Percentiles rank a stretch among this genome's conserved stretches.
phyloP scores from a whole-genome alignment of 164 flowering plant species.

The Taxillus chinensis region DNA sequence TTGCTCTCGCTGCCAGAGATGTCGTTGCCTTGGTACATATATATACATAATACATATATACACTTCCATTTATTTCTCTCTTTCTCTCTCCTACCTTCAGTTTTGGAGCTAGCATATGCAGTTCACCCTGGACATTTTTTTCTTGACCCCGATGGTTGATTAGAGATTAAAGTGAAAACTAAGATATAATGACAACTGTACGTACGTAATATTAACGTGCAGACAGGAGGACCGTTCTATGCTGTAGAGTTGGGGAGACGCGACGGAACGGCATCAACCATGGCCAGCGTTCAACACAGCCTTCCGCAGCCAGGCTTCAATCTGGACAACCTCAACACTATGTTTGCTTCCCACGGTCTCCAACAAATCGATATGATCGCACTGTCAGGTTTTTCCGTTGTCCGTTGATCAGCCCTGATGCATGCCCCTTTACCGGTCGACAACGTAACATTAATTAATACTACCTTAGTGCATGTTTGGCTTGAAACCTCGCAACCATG shows the following conservation, averaged over 20 bases:
- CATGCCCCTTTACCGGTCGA: too few species aligned
- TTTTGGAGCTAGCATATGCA: too few species aligned
- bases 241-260: slow-evolving; percentile 59
- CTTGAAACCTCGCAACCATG: too few species aligned
- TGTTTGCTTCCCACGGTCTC: slow-evolving; percentile 42
- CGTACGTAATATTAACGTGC: slow-evolving; percentile 1
- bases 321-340: slow-evolving; percentile 45
- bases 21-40: slow-evolving; percentile 30
- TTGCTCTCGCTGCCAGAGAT: slow-evolving; percentile 49
- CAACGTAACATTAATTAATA: too few species aligned
- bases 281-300: slow-evolving; percentile 27
- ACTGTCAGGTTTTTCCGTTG: slow-evolving; percentile 37
- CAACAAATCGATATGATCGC: slow-evolving; percentile 54
- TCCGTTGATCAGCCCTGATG: too few species aligned
- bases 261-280: slow-evolving; percentile 45
- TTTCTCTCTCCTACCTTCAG: too few species aligned
- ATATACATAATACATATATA: background rate
- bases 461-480: too few species aligned
- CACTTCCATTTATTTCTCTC: too few species aligned
- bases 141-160: too few species aligned
- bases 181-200: too few species aligned
- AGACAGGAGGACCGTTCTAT: slow-evolving; percentile 74
- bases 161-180: too few species aligned
- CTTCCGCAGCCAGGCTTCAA: slow-evolving; percentile 49
- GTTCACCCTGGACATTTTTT: too few species aligned